A percentile compares a stretch with the other conserved stretches of the same genome.
Evolutionary conservation across 2,329 filamentous ascomycete genomes (phyloP).

Genomic region (Fusarium chuoi): DNA sequence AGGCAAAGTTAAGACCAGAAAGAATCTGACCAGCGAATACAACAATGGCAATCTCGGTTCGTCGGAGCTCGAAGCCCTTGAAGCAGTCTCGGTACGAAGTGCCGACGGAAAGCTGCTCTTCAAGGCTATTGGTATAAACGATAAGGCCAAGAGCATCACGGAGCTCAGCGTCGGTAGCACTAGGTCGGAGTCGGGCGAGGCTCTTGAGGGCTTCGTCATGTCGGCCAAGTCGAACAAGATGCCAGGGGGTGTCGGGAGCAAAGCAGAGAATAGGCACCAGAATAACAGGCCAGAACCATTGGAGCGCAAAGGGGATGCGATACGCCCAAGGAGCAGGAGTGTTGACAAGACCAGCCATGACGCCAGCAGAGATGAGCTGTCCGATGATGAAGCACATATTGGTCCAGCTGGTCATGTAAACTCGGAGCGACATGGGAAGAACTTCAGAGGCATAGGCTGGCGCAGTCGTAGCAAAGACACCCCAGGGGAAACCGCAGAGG

Average conservation of each 20-base stretch:
- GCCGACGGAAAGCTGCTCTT: constrained; percentile 50
- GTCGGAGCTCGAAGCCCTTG: constrained; percentile 52
- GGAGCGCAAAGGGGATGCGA: constrained; percentile 58
- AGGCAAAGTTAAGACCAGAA: constrained; percentile 51
- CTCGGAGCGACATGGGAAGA: constrained; percentile 51
- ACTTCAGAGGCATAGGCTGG: constrained; percentile 60
- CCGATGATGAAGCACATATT: constrained; percentile 61
- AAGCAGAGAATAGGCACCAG: constrained; percentile 53
- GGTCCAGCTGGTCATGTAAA: constrained; percentile 57
- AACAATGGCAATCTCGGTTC: constrained; percentile 51
- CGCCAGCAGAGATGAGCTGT: constrained; percentile 54
- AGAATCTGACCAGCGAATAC: constrained; percentile 51
- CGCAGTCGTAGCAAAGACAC: constrained; percentile 56
- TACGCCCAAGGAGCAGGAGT: constrained; percentile 56
- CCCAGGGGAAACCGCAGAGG: constrained; percentile 59
- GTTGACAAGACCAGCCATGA: constrained; percentile 41
- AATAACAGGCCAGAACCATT: constrained; percentile 60
- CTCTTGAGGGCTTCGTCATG: constrained; percentile 49
- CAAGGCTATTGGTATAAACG: constrained; percentile 54
- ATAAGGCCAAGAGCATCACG: constrained; percentile 54
- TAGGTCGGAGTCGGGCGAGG: constrained; percentile 46
- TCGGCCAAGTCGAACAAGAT: constrained; percentile 51
- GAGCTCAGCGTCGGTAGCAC: constrained; percentile 44
- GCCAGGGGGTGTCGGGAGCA: constrained; percentile 60
- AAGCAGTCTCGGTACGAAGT: constrained; percentile 58